Conservation (phyloP, 1,139 yeast species). For the Sugiyamaella paludigena region DNA sequence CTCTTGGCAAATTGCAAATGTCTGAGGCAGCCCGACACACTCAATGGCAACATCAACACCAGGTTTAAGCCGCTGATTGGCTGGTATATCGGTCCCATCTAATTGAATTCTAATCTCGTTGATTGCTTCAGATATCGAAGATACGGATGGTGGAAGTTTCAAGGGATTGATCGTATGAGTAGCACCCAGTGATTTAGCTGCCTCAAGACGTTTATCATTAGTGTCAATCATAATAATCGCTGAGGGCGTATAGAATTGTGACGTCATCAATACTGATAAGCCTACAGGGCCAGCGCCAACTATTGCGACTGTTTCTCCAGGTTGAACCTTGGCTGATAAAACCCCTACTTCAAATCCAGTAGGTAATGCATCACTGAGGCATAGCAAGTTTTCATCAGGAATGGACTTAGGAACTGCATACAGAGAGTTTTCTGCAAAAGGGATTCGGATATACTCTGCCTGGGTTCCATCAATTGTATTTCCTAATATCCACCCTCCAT, state of each 20-base stretch:
- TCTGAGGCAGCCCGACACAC: slow-evolving; percentile 48
- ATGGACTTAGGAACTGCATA: slow-evolving; percentile 39
- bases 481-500: slow-evolving; percentile 49
- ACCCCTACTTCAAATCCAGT: slow-evolving; percentile 50
- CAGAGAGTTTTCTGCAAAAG: slow-evolving; percentile 41
- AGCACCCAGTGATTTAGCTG: slow-evolving; percentile 45
- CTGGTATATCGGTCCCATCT: slow-evolving; percentile 19
- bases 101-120: slow-evolving; percentile 27
- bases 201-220: slow-evolving; percentile 44
- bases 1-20: slow-evolving; percentile 47
- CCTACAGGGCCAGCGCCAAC: slow-evolving; percentile 54
- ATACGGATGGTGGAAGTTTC: slow-evolving; percentile 22
- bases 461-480: slow-evolving; percentile 38
- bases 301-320: slow-evolving; percentile 47
- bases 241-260: slow-evolving; percentile 41
- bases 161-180: slow-evolving; percentile 42
- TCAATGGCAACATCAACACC: slow-evolving; percentile 54
- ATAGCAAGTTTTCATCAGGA: slow-evolving; percentile 41
- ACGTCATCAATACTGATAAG: slow-evolving; percentile 43
- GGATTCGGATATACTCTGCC: slow-evolving; percentile 47
- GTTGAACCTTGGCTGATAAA: slow-evolving; percentile 38
- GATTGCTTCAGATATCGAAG: slow-evolving; percentile 35
- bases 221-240: slow-evolving; percentile 44
- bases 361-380: slow-evolving; percentile 47
- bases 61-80: slow-evolving; percentile 29